Evolutionary conservation across 306 rosid species (phyloP).

Genomic region (Astragalus membranaceus): DNA sequence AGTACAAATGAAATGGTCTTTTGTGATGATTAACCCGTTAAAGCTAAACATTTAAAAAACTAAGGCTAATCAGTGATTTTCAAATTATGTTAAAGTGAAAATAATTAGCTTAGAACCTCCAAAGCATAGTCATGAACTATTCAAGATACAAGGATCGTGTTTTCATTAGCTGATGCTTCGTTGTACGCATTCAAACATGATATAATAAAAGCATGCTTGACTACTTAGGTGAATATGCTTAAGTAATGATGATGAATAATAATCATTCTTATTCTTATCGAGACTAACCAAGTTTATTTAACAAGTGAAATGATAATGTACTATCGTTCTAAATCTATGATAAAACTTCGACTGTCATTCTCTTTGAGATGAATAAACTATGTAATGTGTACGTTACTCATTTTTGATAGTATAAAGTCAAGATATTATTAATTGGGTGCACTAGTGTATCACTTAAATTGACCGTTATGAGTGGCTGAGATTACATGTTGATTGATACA

Average conservation of each 20-base stretch:
- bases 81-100: neutral
- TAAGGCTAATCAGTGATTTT: conserved; percentile 1
- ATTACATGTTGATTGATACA: no score
- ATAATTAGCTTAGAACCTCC: neutral
- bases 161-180: conserved; percentile 11
- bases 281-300: conserved; percentile 15
- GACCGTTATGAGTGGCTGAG: no score
- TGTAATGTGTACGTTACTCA: neutral
- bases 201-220: conserved; percentile 14
- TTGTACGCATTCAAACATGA: conserved; percentile 7
- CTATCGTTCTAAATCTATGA: conserved; percentile 22
- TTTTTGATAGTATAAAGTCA: conserved; percentile 6
- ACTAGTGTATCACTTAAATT: no score
- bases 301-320: conserved; percentile 23
- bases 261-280: conserved; percentile 24
- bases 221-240: conserved; percentile 19
- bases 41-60: neutral
- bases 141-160: neutral
- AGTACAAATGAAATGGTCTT: conserved; percentile 5
- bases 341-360: neutral
- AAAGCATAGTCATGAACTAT: neutral
- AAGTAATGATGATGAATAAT: conserved; percentile 20
- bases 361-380: conserved; percentile 22
- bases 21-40: conserved; percentile 8
- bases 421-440: conserved; percentile 12